These are phyloP conservation scores for Flagelloscypha sp. DNA, from an alignment of 768 basidiomycete species.

Conservation along the genomic window DNA sequence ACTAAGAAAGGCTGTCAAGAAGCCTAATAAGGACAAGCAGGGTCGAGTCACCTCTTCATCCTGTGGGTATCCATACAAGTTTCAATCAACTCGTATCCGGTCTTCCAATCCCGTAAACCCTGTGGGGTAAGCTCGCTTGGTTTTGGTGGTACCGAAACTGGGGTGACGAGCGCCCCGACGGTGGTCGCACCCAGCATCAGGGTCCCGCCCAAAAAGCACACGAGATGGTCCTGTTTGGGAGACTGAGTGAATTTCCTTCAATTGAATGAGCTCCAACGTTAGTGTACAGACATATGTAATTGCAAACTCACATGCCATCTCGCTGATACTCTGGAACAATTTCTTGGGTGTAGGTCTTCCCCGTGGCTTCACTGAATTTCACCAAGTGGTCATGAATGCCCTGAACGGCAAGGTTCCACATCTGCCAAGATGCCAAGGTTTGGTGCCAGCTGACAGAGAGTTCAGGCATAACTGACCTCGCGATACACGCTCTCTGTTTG, in stretches of 20 bases:
- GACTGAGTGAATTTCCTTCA: constrained; percentile 48
- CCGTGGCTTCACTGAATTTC: constrained; percentile 46
- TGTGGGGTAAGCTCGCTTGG: constrained; percentile 49
- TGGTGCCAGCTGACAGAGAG: not conserved
- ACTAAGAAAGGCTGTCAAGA: constrained; percentile 37
- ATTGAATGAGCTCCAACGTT: not conserved
- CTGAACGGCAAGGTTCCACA: constrained; percentile 84
- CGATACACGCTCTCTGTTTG: constrained; percentile 69
- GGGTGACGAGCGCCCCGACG: constrained; percentile 42
- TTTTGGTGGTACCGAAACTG: constrained; percentile 61
- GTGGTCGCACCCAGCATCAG: constrained; percentile 84
- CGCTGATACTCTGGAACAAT: constrained; percentile 50
- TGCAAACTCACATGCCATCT: constrained; percentile 16
- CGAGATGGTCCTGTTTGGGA: constrained; percentile 93
- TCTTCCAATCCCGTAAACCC: constrained; percentile 73
- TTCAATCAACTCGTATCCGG: constrained; percentile 72
- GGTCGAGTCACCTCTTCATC: constrained; percentile 53
- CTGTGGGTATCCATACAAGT: constrained; percentile 86
- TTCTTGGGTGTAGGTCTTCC: constrained; percentile 76
- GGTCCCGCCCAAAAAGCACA: constrained; percentile 90
- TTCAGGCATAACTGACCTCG: constrained; percentile 44
- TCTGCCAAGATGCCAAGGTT: constrained; percentile 33
- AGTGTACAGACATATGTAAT: not conserved
- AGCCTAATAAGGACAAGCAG: not conserved
- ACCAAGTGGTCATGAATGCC: constrained; percentile 73